Percentiles rank a stretch among this genome's conserved stretches.
Evolutionary conservation across 768 basidiomycete species (phyloP).

Genomic region (Cystofilobasidium capitatum): DNA sequence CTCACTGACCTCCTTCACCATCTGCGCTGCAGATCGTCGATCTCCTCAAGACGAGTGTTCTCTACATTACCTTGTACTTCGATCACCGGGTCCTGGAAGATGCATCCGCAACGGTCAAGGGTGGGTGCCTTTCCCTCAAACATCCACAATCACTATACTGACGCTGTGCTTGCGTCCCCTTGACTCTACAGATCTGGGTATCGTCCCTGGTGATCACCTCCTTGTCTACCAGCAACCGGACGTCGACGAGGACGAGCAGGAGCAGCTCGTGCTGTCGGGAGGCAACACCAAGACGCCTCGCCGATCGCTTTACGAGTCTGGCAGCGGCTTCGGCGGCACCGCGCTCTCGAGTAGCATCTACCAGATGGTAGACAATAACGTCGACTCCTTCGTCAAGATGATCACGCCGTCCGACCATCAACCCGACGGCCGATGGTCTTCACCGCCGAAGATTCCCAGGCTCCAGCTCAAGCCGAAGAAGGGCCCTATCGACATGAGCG

Average conservation of each 20-base stretch:
- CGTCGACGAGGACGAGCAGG: conserved; percentile 24
- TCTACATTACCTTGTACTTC: conserved; percentile 5
- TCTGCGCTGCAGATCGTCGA: background rate
- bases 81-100: background rate
- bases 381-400: too few relatives aligned
- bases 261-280: conserved; percentile 6
- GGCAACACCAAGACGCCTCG: background rate
- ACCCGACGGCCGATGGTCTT: too few relatives aligned
- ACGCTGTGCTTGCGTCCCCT: background rate
- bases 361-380: too few relatives aligned
- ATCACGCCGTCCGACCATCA: too few relatives aligned
- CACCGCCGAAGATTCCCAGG: too few relatives aligned
- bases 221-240: conserved; percentile 37
- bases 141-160: too few relatives aligned
- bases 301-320: background rate
- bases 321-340: conserved; percentile 12
- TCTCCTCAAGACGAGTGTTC: background rate
- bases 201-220: conserved; percentile 36
- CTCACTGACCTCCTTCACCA: background rate
- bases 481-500: too few relatives aligned
- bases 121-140: background rate
- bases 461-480: too few relatives aligned
- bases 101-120: background rate
- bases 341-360: background rate
- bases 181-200: conserved; percentile 32